Evolutionary conservation across 179 eudicot species (phyloP).

Genomic region (Beta lomatogona): DNA sequence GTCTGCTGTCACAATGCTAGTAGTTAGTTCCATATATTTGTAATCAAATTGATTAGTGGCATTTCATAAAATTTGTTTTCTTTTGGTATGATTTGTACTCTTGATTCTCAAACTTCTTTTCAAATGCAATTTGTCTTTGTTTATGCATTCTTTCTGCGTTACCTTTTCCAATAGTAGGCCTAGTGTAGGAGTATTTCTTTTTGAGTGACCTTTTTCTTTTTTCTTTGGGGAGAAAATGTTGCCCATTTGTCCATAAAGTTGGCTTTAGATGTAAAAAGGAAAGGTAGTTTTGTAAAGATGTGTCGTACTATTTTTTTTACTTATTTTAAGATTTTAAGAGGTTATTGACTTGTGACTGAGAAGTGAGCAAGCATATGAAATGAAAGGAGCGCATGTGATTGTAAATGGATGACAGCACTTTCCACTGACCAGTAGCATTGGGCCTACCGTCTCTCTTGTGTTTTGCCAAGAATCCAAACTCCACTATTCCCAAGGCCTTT

Average conservation of each 20-base stretch:
- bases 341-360: neutral
- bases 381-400: conserved; percentile 20
- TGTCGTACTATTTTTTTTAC: too few relatives aligned
- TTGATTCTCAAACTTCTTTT: conserved; percentile 2
- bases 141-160: neutral
- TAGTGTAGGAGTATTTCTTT: neutral
- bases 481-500: neutral
- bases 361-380: conserved; percentile 2
- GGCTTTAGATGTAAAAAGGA: conserved; percentile 7
- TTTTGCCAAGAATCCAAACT: conserved; percentile 19
- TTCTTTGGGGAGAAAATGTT: neutral
- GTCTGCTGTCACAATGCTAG: conserved; percentile 9
- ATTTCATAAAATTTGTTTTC: too few relatives aligned
- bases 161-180: neutral
- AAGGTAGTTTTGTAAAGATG: neutral
- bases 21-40: conserved; percentile 6
- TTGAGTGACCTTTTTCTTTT: conserved; percentile 1
- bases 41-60: conserved; percentile 18
- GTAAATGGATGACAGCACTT: conserved; percentile 25
- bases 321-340: neutral
- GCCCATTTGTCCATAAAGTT: conserved; percentile 29
- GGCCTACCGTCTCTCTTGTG: conserved; percentile 2
- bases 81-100: neutral
- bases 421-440: conserved; percentile 18
- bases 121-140: neutral